phyloP scores from a whole-genome alignment of 2,329 filamentous ascomycete genomes.

The Colletotrichum sp. region DNA sequence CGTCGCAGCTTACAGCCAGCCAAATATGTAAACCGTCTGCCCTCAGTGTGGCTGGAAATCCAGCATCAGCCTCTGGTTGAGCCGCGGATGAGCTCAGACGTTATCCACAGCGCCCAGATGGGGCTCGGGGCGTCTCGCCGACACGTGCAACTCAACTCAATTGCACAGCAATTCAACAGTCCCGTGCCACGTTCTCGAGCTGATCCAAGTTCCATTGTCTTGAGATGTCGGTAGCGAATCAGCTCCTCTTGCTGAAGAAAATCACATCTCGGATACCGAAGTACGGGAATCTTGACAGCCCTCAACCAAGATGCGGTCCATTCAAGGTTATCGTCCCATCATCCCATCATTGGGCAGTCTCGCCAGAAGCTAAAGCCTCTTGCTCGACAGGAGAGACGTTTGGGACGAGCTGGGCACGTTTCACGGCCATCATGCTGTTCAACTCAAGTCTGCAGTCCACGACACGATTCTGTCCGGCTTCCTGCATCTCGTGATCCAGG shows the following conservation, averaged over 20 bases:
- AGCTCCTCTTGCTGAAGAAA: background rate
- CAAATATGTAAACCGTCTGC: background rate
- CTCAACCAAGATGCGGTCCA: background rate
- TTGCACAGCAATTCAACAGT: background rate
- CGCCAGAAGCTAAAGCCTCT: background rate
- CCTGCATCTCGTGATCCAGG: background rate
- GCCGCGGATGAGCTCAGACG: background rate
- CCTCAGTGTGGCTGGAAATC: background rate
- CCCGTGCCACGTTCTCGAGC: background rate
- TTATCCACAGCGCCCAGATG: background rate
- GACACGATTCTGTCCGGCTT: background rate
- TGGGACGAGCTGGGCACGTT: constrained; percentile 1
- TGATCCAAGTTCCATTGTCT: background rate
- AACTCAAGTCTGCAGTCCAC: background rate
- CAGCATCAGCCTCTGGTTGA: background rate
- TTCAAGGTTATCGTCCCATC: constrained; percentile 1
- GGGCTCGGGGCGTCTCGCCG: background rate
- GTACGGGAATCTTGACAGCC: background rate
- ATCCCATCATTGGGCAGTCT: constrained; percentile 7
- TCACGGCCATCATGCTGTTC: background rate
- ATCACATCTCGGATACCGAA: background rate
- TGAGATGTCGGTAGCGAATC: background rate
- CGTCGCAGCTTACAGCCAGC: background rate
- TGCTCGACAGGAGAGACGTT: background rate
- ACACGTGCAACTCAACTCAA: background rate